Base-by-base conservation (phyloP, 2,329 filamentous ascomycete genomes). In the Botrytis tulipae region DNA sequence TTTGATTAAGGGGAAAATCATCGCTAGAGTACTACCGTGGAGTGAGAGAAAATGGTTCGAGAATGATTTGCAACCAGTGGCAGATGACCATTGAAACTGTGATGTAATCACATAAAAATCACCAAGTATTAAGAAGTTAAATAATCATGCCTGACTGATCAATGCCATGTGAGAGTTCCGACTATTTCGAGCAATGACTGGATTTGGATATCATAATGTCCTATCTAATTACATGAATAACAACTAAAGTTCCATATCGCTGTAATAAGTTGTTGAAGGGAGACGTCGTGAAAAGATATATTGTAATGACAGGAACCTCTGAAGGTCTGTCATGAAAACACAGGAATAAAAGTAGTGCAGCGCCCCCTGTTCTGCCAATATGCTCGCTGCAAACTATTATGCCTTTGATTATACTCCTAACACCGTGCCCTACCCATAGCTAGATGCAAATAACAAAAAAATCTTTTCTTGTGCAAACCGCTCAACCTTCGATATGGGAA, bases 1-100 rank as follows among this genome's bases (percentile, higher is more conserved):
- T 2, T 84, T 99, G 76, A 88, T 99, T 62, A 90, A 88, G 78
- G 94, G 94, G 65, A 98, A 97, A 81, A 90, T 96, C 3, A 83
- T 95, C 57, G 91, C 87, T 76, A 89, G 84, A 75, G 78, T 85
- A 1, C 84, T 87, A 75, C 87, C 89, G 1, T 85, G 85, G 80
- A 82, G 81, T 18, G 85, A 87, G 79, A 84, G 86, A 63, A 82
- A 82, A 62, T 88, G 85, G 84, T 83, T 91, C 29, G 81, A 82
- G 20, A 86, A 84, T 76, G 82, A 81, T 4, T 74, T 88, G 5
- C 74, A 85, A 78, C 74, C 82, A 60, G 73, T 63, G 37, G 37
- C 4, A 44, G 25, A 44, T 42, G 25, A 1, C n/a, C 14, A 3
- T n/a, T 63, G 8, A 63, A 42, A n/a, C 16, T 20, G 18, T 29